These are phyloP conservation scores for Tuber umbilicatum DNA, from an alignment of 495 filamentous ascomycete genomes.

Conservation along the genomic window DNA sequence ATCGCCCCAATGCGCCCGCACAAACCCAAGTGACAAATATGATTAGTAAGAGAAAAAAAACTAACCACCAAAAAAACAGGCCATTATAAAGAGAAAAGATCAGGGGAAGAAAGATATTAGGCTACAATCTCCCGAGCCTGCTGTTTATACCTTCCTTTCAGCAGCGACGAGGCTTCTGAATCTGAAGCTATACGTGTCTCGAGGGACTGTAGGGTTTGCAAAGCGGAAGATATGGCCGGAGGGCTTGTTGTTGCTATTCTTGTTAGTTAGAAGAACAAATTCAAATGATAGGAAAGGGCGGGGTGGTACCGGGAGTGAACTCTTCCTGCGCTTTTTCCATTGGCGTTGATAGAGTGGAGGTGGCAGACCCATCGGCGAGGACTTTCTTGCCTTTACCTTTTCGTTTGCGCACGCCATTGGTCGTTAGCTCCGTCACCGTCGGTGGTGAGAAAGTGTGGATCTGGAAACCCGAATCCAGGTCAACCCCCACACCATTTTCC, in stretches of 20 bases:
- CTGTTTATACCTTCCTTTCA: neutral
- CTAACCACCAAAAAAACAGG: neutral
- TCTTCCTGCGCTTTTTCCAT: neutral
- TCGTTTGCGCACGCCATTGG: neutral
- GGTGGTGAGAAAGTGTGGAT: neutral
- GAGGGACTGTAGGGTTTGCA: neutral
- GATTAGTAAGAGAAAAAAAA: neutral
- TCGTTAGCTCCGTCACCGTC: neutral
- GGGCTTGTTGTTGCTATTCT: neutral
- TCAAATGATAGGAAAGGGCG: neutral
- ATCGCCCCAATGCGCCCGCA: neutral
- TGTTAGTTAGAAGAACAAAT: neutral
- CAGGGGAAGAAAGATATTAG: neutral
- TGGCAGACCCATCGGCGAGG: neutral
- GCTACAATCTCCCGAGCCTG: neutral
- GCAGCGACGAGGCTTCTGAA: neutral
- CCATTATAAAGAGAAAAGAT: neutral
- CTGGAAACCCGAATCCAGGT: neutral
- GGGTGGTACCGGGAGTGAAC: neutral
- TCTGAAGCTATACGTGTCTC: neutral
- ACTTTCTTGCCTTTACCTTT: neutral
- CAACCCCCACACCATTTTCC: neutral
- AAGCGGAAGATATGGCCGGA: neutral
- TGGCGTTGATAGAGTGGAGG: neutral
- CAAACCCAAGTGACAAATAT: neutral